Percentiles rank a stretch among this genome's conserved stretches.
These are phyloP conservation scores for Malus hybrid DNA, from an alignment of 331 rosid species.

Conservation along the genomic window DNA sequence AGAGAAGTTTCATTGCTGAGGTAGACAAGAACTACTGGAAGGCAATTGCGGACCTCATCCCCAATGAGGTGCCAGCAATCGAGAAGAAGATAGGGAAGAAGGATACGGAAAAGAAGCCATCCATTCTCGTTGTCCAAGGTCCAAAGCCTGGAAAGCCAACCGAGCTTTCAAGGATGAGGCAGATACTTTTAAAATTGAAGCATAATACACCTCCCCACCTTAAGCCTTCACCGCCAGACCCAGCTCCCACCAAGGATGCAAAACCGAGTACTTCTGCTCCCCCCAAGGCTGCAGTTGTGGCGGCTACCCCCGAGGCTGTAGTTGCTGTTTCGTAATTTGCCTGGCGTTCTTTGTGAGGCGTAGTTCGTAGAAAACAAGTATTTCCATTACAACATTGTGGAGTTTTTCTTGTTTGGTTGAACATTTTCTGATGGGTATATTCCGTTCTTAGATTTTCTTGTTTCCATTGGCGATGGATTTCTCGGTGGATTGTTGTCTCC, in stretches of 20 bases:
- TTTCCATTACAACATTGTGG: constrained; percentile 6
- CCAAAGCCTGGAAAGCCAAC: constrained; percentile 47
- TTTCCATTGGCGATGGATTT: too few relatives aligned
- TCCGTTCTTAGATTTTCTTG: neutral
- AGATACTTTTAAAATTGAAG: constrained; percentile 32
- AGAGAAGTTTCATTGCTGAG: constrained; percentile 42
- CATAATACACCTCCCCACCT: constrained; percentile 33
- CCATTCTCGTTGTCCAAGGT: constrained; percentile 24
- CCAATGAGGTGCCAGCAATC: neutral
- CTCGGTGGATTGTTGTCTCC: too few relatives aligned
- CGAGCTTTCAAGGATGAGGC: constrained; percentile 43
- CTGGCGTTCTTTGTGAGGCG: neutral
- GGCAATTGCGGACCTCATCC: constrained; percentile 36
- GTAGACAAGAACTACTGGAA: constrained; percentile 39
- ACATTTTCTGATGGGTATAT: neutral
- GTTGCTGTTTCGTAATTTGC: constrained; percentile 14
- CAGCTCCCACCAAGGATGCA: too few relatives aligned
- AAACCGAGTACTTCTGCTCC: too few relatives aligned
- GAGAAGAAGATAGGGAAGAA: too few relatives aligned
- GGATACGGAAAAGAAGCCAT: constrained; percentile 16
- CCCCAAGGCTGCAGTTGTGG: too few relatives aligned
- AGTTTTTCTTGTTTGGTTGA: neutral
- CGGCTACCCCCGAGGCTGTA: neutral
- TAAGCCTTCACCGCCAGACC: too few relatives aligned
- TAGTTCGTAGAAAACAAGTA: neutral